A percentile compares a stretch with the other conserved stretches of the same genome.
These are phyloP conservation scores for Peziza echinospora DNA, from an alignment of 495 filamentous ascomycete species.

Conservation along the genomic window DNA sequence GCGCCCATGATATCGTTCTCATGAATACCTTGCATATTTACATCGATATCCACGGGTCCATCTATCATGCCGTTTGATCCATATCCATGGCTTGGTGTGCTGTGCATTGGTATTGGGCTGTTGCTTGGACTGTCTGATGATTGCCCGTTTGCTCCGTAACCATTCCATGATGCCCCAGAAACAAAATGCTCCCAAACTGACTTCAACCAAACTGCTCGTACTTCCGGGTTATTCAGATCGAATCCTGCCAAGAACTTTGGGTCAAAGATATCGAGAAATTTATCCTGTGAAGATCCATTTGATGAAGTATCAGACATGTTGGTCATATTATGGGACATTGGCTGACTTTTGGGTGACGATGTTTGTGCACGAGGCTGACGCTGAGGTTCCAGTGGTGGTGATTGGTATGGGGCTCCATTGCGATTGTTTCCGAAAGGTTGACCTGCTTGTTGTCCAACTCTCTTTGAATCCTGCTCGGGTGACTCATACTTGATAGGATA, in stretches of 20 bases:
- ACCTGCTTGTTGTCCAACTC: not conserved
- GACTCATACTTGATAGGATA: no score
- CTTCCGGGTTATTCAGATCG: constrained; percentile 11
- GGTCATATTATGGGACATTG: constrained; percentile 4
- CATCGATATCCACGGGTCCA: not conserved
- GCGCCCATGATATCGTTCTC: not conserved
- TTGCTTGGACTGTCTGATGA: not conserved
- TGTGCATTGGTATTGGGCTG: not conserved
- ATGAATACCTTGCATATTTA: not conserved
- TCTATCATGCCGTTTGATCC: not conserved
- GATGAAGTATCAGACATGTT: constrained; percentile 7
- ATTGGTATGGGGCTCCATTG: not conserved
- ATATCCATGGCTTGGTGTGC: not conserved
- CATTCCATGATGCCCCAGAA: constrained; percentile 5
- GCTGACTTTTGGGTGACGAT: constrained; percentile 4
- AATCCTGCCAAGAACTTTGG: constrained; percentile 8
- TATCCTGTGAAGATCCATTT: constrained; percentile 1
- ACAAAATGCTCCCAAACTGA: constrained; percentile 13
- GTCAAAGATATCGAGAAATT: constrained; percentile 7
- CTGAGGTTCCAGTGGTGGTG: not conserved
- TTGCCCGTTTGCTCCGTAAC: not conserved
- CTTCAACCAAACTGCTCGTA: constrained; percentile 7
- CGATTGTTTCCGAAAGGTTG: not conserved
- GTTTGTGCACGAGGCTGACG: not conserved
- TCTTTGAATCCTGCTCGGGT: no score